Evolutionary conservation across 495 filamentous ascomycete species (phyloP).

Genomic region (Penicillium malachiteum): DNA sequence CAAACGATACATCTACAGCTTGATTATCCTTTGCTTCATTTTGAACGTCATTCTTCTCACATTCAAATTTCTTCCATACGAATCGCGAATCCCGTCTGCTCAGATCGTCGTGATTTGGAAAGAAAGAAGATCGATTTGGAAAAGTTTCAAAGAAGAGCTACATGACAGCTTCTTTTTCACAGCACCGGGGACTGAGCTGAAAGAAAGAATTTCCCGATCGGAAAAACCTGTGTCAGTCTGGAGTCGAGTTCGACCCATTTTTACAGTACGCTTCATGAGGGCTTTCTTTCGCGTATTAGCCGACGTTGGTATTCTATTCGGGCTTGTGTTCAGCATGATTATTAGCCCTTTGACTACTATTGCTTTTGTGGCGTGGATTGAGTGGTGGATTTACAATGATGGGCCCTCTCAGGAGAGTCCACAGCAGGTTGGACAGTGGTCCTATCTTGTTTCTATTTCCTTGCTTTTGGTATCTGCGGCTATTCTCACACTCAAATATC

Average conservation of each 20-base stretch:
- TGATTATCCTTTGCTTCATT: conserved; percentile 26
- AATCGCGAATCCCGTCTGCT: conserved; percentile 26
- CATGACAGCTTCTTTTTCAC: too few relatives aligned
- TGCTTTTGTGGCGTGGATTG: conserved; percentile 35
- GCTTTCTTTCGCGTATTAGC: conserved; percentile 11
- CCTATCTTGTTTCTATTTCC: conserved; percentile 26
- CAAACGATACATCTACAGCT: conserved; percentile 33
- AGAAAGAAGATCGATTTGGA: conserved; percentile 20
- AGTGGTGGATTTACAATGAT: conserved; percentile 34
- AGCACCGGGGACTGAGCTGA: neutral
- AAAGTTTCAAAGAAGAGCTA: conserved; percentile 22
- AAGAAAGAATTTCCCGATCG: neutral
- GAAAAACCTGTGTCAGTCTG: neutral
- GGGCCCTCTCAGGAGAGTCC: conserved; percentile 31
- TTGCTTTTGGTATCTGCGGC: conserved; percentile 30
- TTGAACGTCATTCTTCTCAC: conserved; percentile 27
- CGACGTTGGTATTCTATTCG: conserved; percentile 22
- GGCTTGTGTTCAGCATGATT: conserved; percentile 32
- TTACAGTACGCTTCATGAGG: conserved; percentile 14
- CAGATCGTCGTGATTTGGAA: conserved; percentile 27
- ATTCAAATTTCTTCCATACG: conserved; percentile 27
- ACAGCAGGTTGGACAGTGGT: conserved; percentile 37
- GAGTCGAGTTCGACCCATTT: conserved; percentile 3
- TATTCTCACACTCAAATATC: conserved; percentile 28
- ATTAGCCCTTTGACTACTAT: conserved; percentile 34